Evolutionary conservation across 192 early-diverging fungal genomes (phyloP), one percentile per base, ranked within the genome.

Genomic region (Coemansia sp.): DNA sequence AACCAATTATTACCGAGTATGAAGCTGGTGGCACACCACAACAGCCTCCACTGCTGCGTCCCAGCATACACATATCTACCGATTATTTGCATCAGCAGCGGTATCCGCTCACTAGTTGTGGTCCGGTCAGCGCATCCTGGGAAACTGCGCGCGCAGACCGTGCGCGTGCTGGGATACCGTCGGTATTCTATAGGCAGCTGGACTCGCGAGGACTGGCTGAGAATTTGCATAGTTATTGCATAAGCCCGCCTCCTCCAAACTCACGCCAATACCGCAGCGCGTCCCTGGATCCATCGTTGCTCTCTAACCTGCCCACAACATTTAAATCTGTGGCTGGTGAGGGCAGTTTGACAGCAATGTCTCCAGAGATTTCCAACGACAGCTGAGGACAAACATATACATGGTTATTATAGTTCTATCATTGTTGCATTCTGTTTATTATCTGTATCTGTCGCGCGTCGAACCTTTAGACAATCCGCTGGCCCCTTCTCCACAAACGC

Each of bases 251-350:
- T 19, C 14, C 27, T 2, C 53, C 29, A 6, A 64, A 11, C 26
- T 39, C 55, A 45, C 53, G 41, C 14, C 26, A 50, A 41, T 56
- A 71, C 49, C 72, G 77, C 60, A 80, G 77, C 51, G 43, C 69
- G 23, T 80, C 77, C 0, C 65, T 80, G 27, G 77, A 80, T 26
- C 77, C 77, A 1, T 65, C 77, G 1, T 58, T 80, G 26, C 72
- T 80, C 11, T 57, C 72, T 1, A 67, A 55, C 47, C 48, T 80
- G 69, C 72, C 77, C 4, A 70, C 77, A 1, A 56, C 77, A 12
- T 80, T 74, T 41, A 64, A 72, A 19, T 68, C 77, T 11, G 57
- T 68, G 25, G 45, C 72, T 21, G 54, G 39, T 17, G 31, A 50
- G 17, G 31, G 53, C 39, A 45, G 39, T 6, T 38, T 38, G 21